Conservation (phyloP, 306 rosid genomes). For the Vigna hirtella region DNA sequence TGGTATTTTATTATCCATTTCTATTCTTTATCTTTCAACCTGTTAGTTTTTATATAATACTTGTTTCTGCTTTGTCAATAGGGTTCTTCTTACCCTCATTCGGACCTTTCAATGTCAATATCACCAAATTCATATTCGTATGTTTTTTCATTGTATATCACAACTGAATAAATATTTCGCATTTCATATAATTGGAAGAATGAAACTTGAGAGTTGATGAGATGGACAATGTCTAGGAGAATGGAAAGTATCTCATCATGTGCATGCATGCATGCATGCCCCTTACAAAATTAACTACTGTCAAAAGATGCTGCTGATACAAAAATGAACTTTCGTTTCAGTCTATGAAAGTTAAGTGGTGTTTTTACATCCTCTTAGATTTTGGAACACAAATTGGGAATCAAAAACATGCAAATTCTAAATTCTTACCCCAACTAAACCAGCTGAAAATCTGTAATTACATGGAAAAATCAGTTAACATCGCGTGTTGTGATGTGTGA, state of each 20-base stretch:
- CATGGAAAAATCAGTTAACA: too few relatives aligned
- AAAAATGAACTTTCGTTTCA: background rate
- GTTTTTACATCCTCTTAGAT: background rate
- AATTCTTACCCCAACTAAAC: background rate
- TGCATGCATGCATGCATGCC: constrained; percentile 13
- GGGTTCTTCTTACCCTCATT: background rate
- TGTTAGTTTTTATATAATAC: background rate
- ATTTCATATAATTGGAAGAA: constrained; percentile 17
- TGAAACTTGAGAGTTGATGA: constrained; percentile 16
- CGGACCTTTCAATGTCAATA: too few relatives aligned
- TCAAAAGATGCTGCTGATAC: background rate
- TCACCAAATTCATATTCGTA: background rate
- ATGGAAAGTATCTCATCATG: background rate
- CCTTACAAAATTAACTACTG: background rate
- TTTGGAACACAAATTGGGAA: background rate
- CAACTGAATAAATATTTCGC: background rate
- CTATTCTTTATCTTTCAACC: background rate
- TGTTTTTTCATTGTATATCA: background rate
- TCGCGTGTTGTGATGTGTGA: background rate
- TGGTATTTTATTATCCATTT: constrained; percentile 53
- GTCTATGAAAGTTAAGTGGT: background rate
- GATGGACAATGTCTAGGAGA: constrained; percentile 1
- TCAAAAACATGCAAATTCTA: background rate
- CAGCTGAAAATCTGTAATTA: too few relatives aligned
- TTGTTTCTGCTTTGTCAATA: constrained; percentile 16